Evolutionary conservation across 2,329 filamentous ascomycete species (phyloP), one percentile per base, ranked within the genome.

Genomic region (Orbilia quercus): DNA sequence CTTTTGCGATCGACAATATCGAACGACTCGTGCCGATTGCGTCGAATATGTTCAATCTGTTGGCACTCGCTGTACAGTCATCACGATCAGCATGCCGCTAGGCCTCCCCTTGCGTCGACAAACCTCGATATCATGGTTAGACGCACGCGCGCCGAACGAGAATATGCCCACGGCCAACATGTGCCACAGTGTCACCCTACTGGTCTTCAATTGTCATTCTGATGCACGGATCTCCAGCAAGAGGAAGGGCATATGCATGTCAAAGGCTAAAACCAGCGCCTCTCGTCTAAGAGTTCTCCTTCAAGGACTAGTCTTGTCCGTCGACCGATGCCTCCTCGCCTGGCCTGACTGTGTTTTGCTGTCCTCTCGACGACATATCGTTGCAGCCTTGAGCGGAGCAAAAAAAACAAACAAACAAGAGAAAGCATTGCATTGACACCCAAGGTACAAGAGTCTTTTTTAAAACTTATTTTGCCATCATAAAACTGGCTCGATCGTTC

Each of bases 231-330:
- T 73, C 69, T 60, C 69, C 40, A 50, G 42, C 36, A 42, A 48
- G 16, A 51, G 22, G 48, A 66, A 50, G 48, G 42, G 44, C 59
- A 53, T 42, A 66, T 59, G 60, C 60, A 73, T 31, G 28, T 62
- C 60, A 66, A 60, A 66, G 69, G 60, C 60, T 66, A 73, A 73
- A 73, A 66, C 58, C 54, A 11, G 44, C 45, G 67, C 54, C 60
- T 64, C 60, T 73, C 69, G 69, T 73, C 60, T 73, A 73, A 42
- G 38, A 66, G 60, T 62, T 60, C 69, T 65, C n/a, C 54, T 73
- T 73, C 69, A 34, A 73, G 69, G 51, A 57, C 60, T 73, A 73
- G 69, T 57, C 54, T 73, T 38, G 69, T 66, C 60, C 53, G 62
- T 65, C 67, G 47, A 44, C 48, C 59, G 47, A 72, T 60, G 67